Base-by-base conservation (phyloP, 495 filamentous ascomycete genomes). In the Aspergillus carlsbadensis region DNA sequence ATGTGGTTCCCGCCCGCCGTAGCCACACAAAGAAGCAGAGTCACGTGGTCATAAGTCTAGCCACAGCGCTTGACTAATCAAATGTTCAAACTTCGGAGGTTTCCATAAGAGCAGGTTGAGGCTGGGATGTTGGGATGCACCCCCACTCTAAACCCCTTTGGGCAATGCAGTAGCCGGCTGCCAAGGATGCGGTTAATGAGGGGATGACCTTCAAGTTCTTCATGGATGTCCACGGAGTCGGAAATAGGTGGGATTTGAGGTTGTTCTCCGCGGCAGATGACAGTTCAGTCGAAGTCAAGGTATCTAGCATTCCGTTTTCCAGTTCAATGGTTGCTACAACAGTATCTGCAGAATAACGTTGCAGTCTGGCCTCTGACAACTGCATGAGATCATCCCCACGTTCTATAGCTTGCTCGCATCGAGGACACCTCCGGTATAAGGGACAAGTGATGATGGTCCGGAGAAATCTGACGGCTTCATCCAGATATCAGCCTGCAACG, bases 141-240 rank as follows among this genome's bases (percentile, higher is more conserved):
- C 62, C 62, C 62, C 62, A 62, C 62, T 26, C 62, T 65, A 65
- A 50, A 20, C 62, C 48, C 21, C 22, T 57, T 61, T 60, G n/a
- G 62, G 56, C 40, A 41, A 43, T 26, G 33, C 62, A 61, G 53
- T 57, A 51, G 52, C 62, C 62, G 62, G 46, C 48, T n/a, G 5
- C n/a, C n/a, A 10, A 34, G 10, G 11, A 14, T 29, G 21, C 31
- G 34, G 41, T 39, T 46, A 56, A 56, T 47, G 14, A 52, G 26
- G 26, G 26, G 21, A 33, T 21, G 17, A 4, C 46, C 26, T 29
- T 29, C 26, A 8, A 39, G 7, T 45, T 37, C n/a, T 50, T 46
- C 33, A 20, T n/a, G 29, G 11, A 39, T 36, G 41, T 55, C 44
- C 53, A 22, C 49, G 36, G 47, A 57, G 50, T 49, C 37, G 13